Percentiles rank a stretch among this genome's conserved stretches.
These are phyloP conservation scores for Arbutus unedo DNA, from an alignment of 148 eudicot genomes.

Conservation along the genomic window DNA sequence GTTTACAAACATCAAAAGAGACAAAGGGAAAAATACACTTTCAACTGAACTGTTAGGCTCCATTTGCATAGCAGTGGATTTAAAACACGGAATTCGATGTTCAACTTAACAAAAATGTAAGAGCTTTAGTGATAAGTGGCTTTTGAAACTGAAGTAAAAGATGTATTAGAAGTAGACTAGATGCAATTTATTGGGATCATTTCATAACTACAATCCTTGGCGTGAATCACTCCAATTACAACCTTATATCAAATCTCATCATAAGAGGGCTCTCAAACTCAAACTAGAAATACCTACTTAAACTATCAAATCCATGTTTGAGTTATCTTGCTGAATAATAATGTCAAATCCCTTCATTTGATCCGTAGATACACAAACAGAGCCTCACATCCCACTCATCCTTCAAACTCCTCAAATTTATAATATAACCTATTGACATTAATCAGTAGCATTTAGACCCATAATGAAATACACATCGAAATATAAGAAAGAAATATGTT, in stretches of 20 bases:
- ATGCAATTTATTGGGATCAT: not conserved
- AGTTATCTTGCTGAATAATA: not conserved
- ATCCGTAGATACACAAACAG: not conserved
- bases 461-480: not conserved
- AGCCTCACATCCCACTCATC: not conserved
- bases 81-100: not conserved
- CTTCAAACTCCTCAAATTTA: not conserved
- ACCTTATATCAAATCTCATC: not conserved
- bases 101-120: not conserved
- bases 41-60: not conserved
- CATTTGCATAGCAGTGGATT: not conserved
- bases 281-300: not conserved
- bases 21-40: not conserved
- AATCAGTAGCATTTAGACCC: not conserved
- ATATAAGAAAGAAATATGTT: not conserved
- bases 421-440: not conserved
- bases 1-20: not conserved
- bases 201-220: not conserved
- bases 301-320: not conserved
- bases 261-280: not conserved
- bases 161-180: not conserved
- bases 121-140: not conserved
- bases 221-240: not conserved
- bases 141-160: not conserved
- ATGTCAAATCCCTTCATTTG: not conserved